Evolutionary conservation across 495 filamentous ascomycete species (phyloP).

Genomic region (Aspergillus conjunctus): DNA sequence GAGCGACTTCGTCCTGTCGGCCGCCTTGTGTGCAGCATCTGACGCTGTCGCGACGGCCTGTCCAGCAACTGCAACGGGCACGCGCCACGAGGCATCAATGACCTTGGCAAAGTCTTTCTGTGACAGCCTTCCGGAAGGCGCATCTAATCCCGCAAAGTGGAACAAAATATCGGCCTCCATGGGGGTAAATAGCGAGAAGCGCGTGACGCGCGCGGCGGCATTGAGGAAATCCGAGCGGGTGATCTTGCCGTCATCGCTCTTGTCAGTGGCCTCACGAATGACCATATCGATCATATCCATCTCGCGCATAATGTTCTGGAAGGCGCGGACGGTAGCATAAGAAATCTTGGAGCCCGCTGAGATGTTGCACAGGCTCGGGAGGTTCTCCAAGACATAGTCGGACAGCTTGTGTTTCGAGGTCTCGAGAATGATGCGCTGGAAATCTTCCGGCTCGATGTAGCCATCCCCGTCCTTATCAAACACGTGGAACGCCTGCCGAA

Average conservation of each 20-base stretch:
- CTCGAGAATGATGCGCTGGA: slow-evolving; percentile 92
- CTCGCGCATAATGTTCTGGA: slow-evolving; percentile 94
- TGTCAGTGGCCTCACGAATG: slow-evolving; percentile 78
- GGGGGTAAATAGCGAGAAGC: slow-evolving; percentile 92
- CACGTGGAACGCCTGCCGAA: slow-evolving; percentile 88
- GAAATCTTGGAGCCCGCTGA: slow-evolving; percentile 89
- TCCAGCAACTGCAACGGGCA: slow-evolving; percentile 49
- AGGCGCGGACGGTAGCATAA: slow-evolving; percentile 94
- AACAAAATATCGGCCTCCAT: slow-evolving; percentile 99
- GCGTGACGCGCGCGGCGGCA: slow-evolving; percentile 84
- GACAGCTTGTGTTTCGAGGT: slow-evolving; percentile 96
- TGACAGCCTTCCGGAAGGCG: slow-evolving; percentile 80
- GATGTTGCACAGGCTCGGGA: slow-evolving; percentile 94
- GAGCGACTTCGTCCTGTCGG: slow-evolving; percentile 55
- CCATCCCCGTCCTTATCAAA: slow-evolving; percentile 95
- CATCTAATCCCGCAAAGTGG: slow-evolving; percentile 93
- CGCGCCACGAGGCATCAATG: slow-evolving; percentile 87
- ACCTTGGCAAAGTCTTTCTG: slow-evolving; percentile 90
- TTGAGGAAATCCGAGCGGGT: slow-evolving; percentile 93
- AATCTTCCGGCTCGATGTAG: slow-evolving; percentile 95
- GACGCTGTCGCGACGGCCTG: slow-evolving; percentile 41
- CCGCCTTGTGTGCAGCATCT: slow-evolving; percentile 45
- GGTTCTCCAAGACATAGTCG: slow-evolving; percentile 91
- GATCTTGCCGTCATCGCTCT: slow-evolving; percentile 88
- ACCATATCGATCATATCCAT: slow-evolving; percentile 97